Evolutionary conservation across 352 stramenopile species (phyloP), one percentile per base, ranked within the genome.

Genomic region (Globisporangium recalcitrans): DNA sequence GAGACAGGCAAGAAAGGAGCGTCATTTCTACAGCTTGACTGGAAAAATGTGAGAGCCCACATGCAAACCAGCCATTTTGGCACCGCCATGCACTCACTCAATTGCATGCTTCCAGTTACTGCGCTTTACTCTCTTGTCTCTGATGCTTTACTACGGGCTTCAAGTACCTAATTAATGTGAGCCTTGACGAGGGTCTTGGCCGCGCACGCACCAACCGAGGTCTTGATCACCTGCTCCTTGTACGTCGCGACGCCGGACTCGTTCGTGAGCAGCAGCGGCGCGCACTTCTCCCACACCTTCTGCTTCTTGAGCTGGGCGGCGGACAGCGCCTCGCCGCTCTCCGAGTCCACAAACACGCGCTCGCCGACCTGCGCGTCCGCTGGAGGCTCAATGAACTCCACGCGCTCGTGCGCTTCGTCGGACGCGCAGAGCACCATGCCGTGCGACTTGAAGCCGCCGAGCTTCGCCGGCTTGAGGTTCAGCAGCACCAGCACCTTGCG

Each of bases 391-490:
- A 99, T 74, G 38, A 99, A 91, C 75, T 98, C 92, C 13, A 99
- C 92, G 40, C 89, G 82, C 64, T 98, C 82, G 58, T 96, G 93
- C 54, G 88, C 67, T 65, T 93, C 77, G 65, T 86, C 80, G 56
- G 73, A 87, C 13, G 96, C 96, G 63, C 96, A 99, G 29, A 99
- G 73, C 40, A 99, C 97, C 98, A 97, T 99, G 61, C 90, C 96
- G 78, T 88, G 86, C 67, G 86, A 99, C 88, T 90, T 92, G 71
- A 99, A 99, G 48, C 96, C 97, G 9, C 84, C 93, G 36, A 99
- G 72, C 71, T 99, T 99, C 48, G 88, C 84, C 51, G 92, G 87
- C 87, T 99, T 99, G 24, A 99, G 80, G 76, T 99, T 99, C 63
- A 97, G 96, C 32, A 99, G 74, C 52, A 99, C 96, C 11, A 99